Evolutionary conservation across 1,284 basidiomycete genomes (phyloP), one percentile per base, ranked within the genome.

Genomic region (Grifola frondosa): DNA sequence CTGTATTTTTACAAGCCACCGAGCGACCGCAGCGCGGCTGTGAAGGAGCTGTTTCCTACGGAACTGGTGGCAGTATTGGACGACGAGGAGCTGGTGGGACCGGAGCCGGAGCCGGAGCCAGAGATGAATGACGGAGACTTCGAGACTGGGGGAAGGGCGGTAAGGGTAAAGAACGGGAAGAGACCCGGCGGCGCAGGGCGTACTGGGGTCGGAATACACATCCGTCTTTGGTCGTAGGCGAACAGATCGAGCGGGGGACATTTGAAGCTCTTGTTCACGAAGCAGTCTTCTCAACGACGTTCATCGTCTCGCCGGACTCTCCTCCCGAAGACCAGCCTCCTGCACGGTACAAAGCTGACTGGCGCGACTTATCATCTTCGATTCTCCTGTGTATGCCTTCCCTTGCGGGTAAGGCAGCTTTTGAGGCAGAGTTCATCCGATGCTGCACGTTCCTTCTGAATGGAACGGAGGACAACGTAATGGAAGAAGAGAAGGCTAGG

Each of bases 1-100:
- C 56, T 92, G 39, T 84, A 86, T 60, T 86, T 91, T 53, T 90
- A 87, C 61, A 91, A 92, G 57, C 80, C 86, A 0, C 86, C 89
- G 0, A 69, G 74, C 26, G 89, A 91, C 53, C 70, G 81, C 33
- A 67, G 64, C 22, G 66, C 71, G 2, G 81, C 73, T 2, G 71
- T 90, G 37, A 84, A 81, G 57, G 83, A 84, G 13, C 65, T 91
- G 20, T 91, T 92, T 58, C 83, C 85, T 7, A 74, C 74, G 0
- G 77, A 70, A 4, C 62, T 86, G 8, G 76, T 86, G 0, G 73
- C 79, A 0, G 69, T 74, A 0, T 63, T 68, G 7, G 64, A 73
- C 30, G 75, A 80, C 36, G 77, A 75, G 12, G 71, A 69, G 13
- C 40, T 52, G 1, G 40, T 33, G 6, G n/a, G n/a, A n/a, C n/a